A percentile compares a stretch with the other conserved stretches of the same genome.
Evolutionary conservation across 208 protist species (phyloP).

Genomic region (Wallacemonas sp.): DNA sequence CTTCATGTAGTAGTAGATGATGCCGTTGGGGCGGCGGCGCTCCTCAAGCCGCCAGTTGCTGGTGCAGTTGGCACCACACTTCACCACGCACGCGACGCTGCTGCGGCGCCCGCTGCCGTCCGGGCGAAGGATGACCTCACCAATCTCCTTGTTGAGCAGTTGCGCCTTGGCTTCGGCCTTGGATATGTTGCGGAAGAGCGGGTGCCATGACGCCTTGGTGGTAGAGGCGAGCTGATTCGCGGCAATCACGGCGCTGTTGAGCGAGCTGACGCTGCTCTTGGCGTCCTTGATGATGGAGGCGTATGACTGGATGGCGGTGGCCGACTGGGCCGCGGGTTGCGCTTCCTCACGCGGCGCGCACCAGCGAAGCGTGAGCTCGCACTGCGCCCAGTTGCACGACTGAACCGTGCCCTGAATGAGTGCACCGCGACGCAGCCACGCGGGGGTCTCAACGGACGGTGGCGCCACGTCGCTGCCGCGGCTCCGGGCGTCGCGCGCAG

Average conservation of each 20-base stretch:
- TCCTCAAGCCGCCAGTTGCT: conserved; percentile 78
- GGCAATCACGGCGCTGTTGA: conserved; percentile 55
- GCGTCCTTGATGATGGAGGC: conserved; percentile 30
- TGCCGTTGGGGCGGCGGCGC: conserved; percentile 56
- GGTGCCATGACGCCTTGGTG: conserved; percentile 80
- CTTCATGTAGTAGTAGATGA: conserved; percentile 68
- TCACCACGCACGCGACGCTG: conserved; percentile 70
- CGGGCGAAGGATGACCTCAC: conserved; percentile 77
- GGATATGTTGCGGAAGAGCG: conserved; percentile 69
- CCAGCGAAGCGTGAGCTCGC: conserved; percentile 78
- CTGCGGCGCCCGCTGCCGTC: conserved; percentile 30
- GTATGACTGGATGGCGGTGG: conserved; percentile 33
- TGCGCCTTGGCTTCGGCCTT: conserved; percentile 44
- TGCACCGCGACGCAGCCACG: conserved; percentile 63
- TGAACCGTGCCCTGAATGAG: conserved; percentile 73
- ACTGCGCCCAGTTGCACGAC: conserved; percentile 63
- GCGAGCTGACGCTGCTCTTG: conserved; percentile 68
- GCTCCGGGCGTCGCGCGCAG: conserved; percentile 20
- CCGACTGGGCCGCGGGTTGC: neutral
- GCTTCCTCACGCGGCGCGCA: conserved; percentile 43
- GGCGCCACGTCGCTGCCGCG: neutral
- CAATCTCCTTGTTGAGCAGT: conserved; percentile 81
- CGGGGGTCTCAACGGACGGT: conserved; percentile 22
- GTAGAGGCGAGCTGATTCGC: conserved; percentile 59
- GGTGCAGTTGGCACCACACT: conserved; percentile 59